Evolutionary conservation across 2,329 filamentous ascomycete species (phyloP), one percentile per base, ranked within the genome.

Genomic region (Lithohypha guttulata): DNA sequence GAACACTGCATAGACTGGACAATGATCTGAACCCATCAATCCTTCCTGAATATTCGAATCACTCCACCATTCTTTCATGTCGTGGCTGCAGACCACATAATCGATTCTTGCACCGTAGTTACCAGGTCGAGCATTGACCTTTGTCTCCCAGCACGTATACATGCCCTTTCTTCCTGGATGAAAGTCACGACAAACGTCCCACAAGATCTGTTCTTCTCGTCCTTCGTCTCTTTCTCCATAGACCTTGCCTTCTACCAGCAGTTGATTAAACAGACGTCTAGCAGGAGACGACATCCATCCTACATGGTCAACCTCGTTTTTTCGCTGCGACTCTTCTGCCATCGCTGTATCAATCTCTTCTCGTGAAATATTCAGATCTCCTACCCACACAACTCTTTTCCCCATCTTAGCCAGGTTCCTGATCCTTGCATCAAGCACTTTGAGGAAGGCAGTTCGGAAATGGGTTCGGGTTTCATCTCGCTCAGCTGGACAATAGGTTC

Each of bases 71-170:
- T 73, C 64, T 52, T 79, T 82, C 66, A 94, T 82, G 23, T 74
- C 72, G 27, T 79, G 68, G 48, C 78, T 91, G 56, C 85, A 93
- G 3, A 96, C 70, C 13, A 98, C 73, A 59, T 93, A 96, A 59
- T 98, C 91, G 51, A 96, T 96, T 23, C 91, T 76, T 39, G 84
- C 81, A 4, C 91, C 91, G 59, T 81, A 93, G 57, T 96, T 96
- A 2, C 84, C 86, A 2, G 89, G 89, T n/a, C 91, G 72, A n/a
- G 84, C 84, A 59, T 96, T 96, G 55, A 86, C 82, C 57, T 83
- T 87, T 35, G 84, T 87, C 47, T 96, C 86, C 89, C 89, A 96
- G 58, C 89, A 94, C 0, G 91, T 96, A 58, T 85, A 96, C 91
- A 98, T 96, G 44, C 85, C 85, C 45, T 69, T 68, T 26, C 91